phyloP scores from a whole-genome alignment of 257 asterid species.

The Linderniella brevidens region DNA sequence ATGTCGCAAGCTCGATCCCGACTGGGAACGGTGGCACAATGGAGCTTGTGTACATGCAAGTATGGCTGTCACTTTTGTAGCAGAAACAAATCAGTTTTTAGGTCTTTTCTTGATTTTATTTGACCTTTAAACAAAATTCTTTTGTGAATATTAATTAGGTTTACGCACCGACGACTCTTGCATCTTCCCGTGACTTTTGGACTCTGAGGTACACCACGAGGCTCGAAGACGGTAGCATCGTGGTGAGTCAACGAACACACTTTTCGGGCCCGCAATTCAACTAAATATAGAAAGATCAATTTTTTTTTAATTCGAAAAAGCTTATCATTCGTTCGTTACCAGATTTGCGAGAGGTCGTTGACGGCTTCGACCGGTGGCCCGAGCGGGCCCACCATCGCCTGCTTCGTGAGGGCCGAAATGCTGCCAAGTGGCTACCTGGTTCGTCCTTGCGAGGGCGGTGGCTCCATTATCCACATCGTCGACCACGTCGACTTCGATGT shows the following conservation, averaged over 20 bases:
- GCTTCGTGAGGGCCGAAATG: slow-evolving; percentile 84
- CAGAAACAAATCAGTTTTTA: background rate
- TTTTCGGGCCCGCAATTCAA: background rate
- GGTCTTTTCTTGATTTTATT: background rate
- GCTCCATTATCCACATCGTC: slow-evolving; percentile 81
- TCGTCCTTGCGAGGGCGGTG: slow-evolving; percentile 94
- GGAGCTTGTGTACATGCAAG: slow-evolving; percentile 90
- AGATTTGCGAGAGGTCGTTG: slow-evolving; percentile 93
- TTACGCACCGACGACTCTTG: slow-evolving; percentile 91
- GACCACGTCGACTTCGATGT: slow-evolving; percentile 85
- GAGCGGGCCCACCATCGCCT: slow-evolving; percentile 52
- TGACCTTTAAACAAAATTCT: background rate
- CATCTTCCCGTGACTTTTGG: slow-evolving; percentile 96
- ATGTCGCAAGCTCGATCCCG: slow-evolving; percentile 56
- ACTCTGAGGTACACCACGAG: slow-evolving; percentile 60
- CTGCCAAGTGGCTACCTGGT: slow-evolving; percentile 83
- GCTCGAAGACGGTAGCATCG: slow-evolving; percentile 90
- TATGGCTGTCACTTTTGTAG: slow-evolving; percentile 7
- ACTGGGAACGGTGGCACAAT: slow-evolving; percentile 90
- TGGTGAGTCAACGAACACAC: slow-evolving; percentile 30
- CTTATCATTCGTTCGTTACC: slow-evolving; percentile 3
- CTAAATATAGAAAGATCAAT: background rate
- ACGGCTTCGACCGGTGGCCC: slow-evolving; percentile 77
- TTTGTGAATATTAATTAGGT: slow-evolving; percentile 20
- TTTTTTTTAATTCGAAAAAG: background rate